phyloP scores from a whole-genome alignment of 345 rosid genomes.

The Orychophragmus violaceus region DNA sequence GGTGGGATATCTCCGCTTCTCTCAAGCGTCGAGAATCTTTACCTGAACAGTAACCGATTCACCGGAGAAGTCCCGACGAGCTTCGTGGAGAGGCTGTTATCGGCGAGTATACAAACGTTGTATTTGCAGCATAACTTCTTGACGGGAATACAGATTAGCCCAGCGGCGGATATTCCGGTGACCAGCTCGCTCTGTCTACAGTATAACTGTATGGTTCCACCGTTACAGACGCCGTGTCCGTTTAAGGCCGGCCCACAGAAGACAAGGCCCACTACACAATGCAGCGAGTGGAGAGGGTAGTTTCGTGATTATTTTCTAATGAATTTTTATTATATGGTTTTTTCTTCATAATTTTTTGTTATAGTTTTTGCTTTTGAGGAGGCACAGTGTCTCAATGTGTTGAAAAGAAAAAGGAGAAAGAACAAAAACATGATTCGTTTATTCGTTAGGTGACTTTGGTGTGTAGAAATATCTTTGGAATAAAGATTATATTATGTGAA shows the following conservation, averaged over 20 bases:
- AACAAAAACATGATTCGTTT: too few relatives aligned
- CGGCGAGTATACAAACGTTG: conserved; percentile 58
- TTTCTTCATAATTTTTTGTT: background rate
- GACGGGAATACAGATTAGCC: conserved; percentile 85
- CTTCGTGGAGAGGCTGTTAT: conserved; percentile 66
- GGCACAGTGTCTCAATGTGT: background rate
- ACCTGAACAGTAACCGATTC: conserved; percentile 85
- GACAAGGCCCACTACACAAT: conserved; percentile 74
- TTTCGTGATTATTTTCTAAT: background rate
- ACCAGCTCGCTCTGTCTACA: conserved; percentile 83
- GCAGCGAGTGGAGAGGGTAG: conserved; percentile 60
- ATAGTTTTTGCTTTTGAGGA: conserved; percentile 1
- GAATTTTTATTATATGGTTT: background rate
- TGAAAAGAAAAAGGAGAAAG: background rate
- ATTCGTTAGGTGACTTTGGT: too few relatives aligned
- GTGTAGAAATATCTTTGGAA: too few relatives aligned
- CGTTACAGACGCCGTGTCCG: conserved; percentile 86
- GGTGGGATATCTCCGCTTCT: conserved; percentile 76
- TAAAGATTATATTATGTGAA: too few relatives aligned
- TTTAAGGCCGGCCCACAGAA: conserved; percentile 72
- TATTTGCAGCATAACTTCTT: conserved; percentile 88
- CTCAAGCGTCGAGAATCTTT: conserved; percentile 74
- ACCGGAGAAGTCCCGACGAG: conserved; percentile 73
- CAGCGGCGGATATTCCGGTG: conserved; percentile 80
- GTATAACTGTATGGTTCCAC: conserved; percentile 96